These are phyloP conservation scores for Termitomyces sp. DNA, from an alignment of 768 basidiomycete genomes.

Conservation along the genomic window DNA sequence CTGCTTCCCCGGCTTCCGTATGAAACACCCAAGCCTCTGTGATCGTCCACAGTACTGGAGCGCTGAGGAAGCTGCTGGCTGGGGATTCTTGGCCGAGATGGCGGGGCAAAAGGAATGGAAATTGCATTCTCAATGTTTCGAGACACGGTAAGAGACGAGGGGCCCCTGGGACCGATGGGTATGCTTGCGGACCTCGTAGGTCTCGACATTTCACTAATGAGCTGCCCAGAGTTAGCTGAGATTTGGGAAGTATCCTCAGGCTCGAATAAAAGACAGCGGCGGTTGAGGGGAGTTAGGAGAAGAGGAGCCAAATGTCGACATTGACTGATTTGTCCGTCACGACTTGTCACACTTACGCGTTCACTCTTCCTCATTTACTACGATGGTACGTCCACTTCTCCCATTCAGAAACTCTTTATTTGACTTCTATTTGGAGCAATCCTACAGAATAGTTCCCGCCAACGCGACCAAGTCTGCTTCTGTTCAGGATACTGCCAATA, in stretches of 20 bases:
- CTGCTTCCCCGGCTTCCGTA: slow-evolving; percentile 31
- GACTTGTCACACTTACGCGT: slow-evolving; percentile 22
- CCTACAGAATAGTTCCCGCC: slow-evolving; percentile 62
- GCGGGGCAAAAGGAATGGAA: slow-evolving; percentile 48
- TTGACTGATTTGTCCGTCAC: slow-evolving; percentile 8
- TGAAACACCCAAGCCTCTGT: slow-evolving; percentile 29
- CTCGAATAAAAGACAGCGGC: background rate
- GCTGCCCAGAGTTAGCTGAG: background rate
- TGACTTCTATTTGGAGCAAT: slow-evolving; percentile 30
- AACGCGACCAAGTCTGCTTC: slow-evolving; percentile 53
- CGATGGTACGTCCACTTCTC: slow-evolving; percentile 19
- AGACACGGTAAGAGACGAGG: slow-evolving; percentile 37
- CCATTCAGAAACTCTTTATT: background rate
- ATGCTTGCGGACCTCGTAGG: slow-evolving; percentile 62
- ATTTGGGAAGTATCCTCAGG: background rate
- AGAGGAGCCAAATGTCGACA: slow-evolving; percentile 7
- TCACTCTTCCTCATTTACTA: slow-evolving; percentile 7
- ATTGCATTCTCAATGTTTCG: slow-evolving; percentile 64
- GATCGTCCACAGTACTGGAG: slow-evolving; percentile 24
- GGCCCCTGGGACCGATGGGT: slow-evolving; percentile 49
- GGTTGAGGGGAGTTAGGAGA: background rate
- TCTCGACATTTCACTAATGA: slow-evolving; percentile 33
- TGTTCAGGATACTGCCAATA: slow-evolving; percentile 61
- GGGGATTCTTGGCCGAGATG: slow-evolving; percentile 33
- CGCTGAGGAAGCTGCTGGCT: slow-evolving; percentile 25